A percentile compares a stretch with the other conserved stretches of the same genome.
Conservation (phyloP, 495 filamentous ascomycete genomes). For the Parathielavia hyrcaniae region DNA sequence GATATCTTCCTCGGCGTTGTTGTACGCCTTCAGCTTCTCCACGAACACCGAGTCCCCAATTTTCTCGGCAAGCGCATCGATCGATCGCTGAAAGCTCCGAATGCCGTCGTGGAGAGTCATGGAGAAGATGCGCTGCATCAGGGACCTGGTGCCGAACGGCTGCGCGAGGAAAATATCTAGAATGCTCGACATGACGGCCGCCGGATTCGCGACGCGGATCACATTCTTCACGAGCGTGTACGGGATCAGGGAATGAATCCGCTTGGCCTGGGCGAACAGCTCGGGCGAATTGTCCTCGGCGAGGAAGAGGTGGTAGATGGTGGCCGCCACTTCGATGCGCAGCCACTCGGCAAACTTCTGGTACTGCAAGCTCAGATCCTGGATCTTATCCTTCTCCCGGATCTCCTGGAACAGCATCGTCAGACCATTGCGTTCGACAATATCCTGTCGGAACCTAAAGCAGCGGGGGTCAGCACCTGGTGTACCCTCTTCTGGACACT, state of each 20-base stretch:
- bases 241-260: constrained; percentile 87
- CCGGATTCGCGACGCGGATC: constrained; percentile 91
- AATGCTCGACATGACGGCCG: constrained; percentile 87
- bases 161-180: constrained; percentile 93
- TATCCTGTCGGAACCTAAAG: constrained; percentile 50
- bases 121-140: constrained; percentile 88
- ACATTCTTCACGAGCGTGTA: constrained; percentile 93
- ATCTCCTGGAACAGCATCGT: constrained; percentile 93
- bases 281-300: constrained; percentile 97
- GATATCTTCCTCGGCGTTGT: constrained; percentile 61
- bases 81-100: constrained; percentile 70
- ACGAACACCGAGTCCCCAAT: constrained; percentile 75
- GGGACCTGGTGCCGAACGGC: constrained; percentile 79
- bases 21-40: constrained; percentile 73
- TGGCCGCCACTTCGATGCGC: constrained; percentile 93
- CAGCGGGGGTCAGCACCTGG: neutral
- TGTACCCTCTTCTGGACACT: no score
- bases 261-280: constrained; percentile 85
- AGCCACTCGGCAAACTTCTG: constrained; percentile 98
- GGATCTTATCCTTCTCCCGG: constrained; percentile 73
- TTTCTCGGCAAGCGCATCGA: constrained; percentile 66
- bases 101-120: constrained; percentile 90
- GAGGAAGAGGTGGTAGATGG: constrained; percentile 93
- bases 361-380: constrained; percentile 87
- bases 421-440: constrained; percentile 65